Base-by-base conservation (phyloP, 306 rosid species). In the Trifolium pratense region DNA sequence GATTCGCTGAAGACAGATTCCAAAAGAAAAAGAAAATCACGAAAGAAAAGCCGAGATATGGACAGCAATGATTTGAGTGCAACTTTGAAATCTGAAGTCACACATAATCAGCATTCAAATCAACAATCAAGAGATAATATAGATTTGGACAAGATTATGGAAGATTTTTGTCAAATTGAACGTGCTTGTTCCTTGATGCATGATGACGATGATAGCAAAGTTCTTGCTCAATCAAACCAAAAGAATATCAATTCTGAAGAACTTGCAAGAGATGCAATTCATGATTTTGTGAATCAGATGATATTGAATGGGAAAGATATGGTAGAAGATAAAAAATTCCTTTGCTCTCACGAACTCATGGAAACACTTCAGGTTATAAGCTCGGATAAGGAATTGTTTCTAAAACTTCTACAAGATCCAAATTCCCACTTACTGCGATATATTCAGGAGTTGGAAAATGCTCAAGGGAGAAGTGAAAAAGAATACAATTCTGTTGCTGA, bases 341-440 rank as follows among this genome's bases (percentile, higher is more conserved):
- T 64, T 53, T 79, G 75, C 79, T 84, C 86, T 15, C 78, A 79
- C 57, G 96, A 91, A 73, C 85, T 91, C 63, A 75, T 89, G 86
- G 86, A 87, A 72, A 88, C 83, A 42, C 89, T 89, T 70, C 85
- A 84, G 88, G 82, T 86, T 73, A 76, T 90, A 74, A 87, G 93
- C 84, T 91, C 91, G 5, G 92, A 94, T 53, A 86, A 94, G 79
- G 89, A 91, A 73, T 71, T 91, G 86, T 75, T 85, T 74, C 71
- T 85, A 72, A 87, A 79, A 81, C 87, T 89, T 57, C 73, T 90
- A 57, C 92, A 84, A 80, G 91, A 94, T 66, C 96, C 97, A 9
- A 84, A 91, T 80, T 89, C 98, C 0, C 74, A 84, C 37, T 76
- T 91, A 66, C 68, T 87, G 36, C 87, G 89, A 75, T 79, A 85